These are phyloP conservation scores for Lasiosphaeria miniovina DNA, from an alignment of 495 filamentous ascomycete genomes.

Conservation along the genomic window DNA sequence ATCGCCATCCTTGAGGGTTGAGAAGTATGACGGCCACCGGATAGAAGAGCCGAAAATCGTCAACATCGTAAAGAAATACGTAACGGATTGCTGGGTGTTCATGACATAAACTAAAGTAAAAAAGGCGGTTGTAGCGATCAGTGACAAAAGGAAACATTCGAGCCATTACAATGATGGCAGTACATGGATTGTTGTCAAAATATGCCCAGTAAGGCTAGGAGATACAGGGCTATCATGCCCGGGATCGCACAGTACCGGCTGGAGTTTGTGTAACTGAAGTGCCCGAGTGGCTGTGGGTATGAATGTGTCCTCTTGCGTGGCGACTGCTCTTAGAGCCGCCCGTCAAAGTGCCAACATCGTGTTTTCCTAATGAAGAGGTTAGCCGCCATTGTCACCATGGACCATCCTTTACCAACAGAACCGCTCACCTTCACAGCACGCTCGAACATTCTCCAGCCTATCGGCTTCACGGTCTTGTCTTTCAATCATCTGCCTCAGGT, in stretches of 20 bases:
- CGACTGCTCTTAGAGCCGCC: constrained; percentile 41
- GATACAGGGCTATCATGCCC: constrained; percentile 22
- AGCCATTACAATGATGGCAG: constrained; percentile 14
- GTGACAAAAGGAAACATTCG: constrained; percentile 28
- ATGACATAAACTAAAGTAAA: constrained; percentile 27
- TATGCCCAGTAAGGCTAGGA: constrained; percentile 11
- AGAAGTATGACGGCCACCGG: neutral
- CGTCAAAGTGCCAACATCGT: constrained; percentile 60
- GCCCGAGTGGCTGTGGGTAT: constrained; percentile 33
- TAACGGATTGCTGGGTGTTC: constrained; percentile 29
- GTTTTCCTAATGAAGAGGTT: constrained; percentile 60
- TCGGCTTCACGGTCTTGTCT: constrained; percentile 70
- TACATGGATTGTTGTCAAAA: constrained; percentile 18
- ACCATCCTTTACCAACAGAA: neutral
- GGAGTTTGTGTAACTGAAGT: constrained; percentile 37
- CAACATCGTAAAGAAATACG: constrained; percentile 31
- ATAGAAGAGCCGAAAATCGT: constrained; percentile 25
- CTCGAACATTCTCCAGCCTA: constrained; percentile 88
- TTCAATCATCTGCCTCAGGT: constrained; percentile 71
- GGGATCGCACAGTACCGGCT: constrained; percentile 28
- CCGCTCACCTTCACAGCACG: constrained; percentile 89
- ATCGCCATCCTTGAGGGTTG: no score
- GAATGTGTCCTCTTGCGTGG: constrained; percentile 23
- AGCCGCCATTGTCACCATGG: constrained; percentile 12
- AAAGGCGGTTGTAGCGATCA: constrained; percentile 35